Conservation (phyloP, 2,329 filamentous ascomycete genomes). For the Elsinoe necatrix region DNA sequence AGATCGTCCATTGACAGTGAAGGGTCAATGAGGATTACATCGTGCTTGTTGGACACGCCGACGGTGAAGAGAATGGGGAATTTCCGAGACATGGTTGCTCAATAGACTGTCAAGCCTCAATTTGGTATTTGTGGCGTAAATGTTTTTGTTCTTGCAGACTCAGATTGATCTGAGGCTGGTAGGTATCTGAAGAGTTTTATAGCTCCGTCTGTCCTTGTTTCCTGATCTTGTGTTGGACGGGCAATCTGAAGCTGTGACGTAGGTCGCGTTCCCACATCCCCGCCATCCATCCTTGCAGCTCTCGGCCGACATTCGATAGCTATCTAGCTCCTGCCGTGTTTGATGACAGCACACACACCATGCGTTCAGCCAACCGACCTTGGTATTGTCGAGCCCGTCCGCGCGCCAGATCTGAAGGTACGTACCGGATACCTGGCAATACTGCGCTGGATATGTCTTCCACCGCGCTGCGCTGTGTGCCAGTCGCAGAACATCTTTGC, state of each 20-base stretch:
- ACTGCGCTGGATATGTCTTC: not conserved
- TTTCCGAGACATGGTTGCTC: constrained; percentile 13
- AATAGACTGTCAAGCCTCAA: not conserved
- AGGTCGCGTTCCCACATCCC: not conserved
- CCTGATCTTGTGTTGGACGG: not conserved
- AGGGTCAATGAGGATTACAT: constrained; percentile 26
- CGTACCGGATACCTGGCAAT: not conserved
- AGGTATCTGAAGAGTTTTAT: constrained; percentile 1
- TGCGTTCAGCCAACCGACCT: not conserved
- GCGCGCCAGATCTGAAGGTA: not conserved
- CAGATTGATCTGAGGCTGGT: not conserved
- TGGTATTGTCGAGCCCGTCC: not conserved
- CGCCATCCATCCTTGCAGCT: not conserved
- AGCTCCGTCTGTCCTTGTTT: not conserved
- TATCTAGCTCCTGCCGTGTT: not conserved
- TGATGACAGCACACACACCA: not conserved
- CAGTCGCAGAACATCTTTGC: too few relatives aligned
- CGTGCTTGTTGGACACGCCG: constrained; percentile 28
- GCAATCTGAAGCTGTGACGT: not conserved
- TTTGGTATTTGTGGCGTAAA: not conserved
- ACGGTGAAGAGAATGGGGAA: constrained; percentile 33
- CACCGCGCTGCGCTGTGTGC: not conserved
- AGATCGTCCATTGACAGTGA: constrained; percentile 23
- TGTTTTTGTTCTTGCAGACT: constrained; percentile 2
- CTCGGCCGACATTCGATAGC: not conserved